phyloP scores from a whole-genome alignment of 768 basidiomycete species.

The Agrocybe praecox region DNA sequence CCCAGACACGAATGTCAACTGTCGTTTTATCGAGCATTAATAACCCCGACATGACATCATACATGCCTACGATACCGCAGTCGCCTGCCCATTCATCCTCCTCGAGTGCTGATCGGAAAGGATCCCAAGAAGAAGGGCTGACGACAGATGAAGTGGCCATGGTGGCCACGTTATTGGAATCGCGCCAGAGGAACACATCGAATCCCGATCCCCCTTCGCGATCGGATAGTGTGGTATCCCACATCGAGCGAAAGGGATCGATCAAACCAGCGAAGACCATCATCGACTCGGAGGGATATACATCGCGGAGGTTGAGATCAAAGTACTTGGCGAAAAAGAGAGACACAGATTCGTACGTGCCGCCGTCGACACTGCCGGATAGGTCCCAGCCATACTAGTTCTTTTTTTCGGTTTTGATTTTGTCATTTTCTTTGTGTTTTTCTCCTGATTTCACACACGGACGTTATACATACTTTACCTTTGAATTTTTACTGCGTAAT shows the following conservation, averaged over 20 bases:
- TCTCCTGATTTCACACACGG: no score
- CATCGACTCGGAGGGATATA: not conserved
- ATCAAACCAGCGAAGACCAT: slow-evolving; percentile 12
- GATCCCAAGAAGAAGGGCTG: not conserved
- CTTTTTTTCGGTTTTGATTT: no score
- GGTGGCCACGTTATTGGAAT: slow-evolving; percentile 17
- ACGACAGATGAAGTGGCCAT: slow-evolving; percentile 3
- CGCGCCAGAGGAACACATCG: slow-evolving; percentile 4
- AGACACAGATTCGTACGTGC: no score
- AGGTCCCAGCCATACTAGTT: no score
- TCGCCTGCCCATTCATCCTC: slow-evolving; percentile 1
- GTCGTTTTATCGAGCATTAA: not conserved
- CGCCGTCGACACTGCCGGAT: no score
- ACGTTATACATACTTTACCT: no score
- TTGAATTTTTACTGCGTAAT: no score
- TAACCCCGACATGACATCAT: not conserved
- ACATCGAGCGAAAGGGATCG: slow-evolving; percentile 20
- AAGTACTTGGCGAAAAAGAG: not conserved
- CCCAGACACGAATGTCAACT: not conserved
- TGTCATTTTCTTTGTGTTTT: no score
- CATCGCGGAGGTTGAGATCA: not conserved
- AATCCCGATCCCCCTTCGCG: slow-evolving; percentile 5
- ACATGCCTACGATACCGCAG: slow-evolving; percentile 10
- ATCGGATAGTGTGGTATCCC: slow-evolving; percentile 17
- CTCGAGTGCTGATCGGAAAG: not conserved